Evolutionary conservation across 176 grass and related monocot genomes (phyloP), one percentile per base, ranked within the genome.

Genomic region (Olyra latifolia): DNA sequence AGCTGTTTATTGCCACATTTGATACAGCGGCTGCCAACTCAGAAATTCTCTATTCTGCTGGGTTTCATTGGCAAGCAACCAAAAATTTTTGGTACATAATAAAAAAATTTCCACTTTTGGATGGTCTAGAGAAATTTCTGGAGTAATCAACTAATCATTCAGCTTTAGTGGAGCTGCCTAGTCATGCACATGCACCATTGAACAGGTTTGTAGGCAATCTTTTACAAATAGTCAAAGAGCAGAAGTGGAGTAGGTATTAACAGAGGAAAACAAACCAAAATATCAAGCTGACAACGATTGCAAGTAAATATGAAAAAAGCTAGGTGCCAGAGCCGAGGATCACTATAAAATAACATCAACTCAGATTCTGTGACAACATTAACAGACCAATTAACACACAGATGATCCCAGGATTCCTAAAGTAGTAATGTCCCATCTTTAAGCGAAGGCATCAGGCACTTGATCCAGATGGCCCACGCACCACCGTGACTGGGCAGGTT

Each of bases 401-500:
- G 32, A 70, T 9, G 39, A 29, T 28, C 7, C 45, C 38, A 53
- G 60, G 54, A 85, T 69, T 62, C 19, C 15, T 71, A 13, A 54
- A 24, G 39, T 35, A 35, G 11, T 71, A 13, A 54, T 24, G 39
- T 2, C 23, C 63, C 48, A 84, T 60, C 35, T 53, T 71, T 62
- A 71, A 78, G 64, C 69, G 56, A 32, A 43, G 61, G 20, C 24
- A 72, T 76, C 78, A 88, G 19, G 15, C 82, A 58, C 38, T 85
- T 53, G 70, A 84, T 23, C 39, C 70, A 45, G 28, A 61, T 47
- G 78, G 66, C 74, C 74, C 69, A 9, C 74, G 88, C 47, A 97
- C 94, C 53, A 97, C 87, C n/a, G 91, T 91, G 46, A 97, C 94
- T 0, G 91, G 94, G 82, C 94, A 97, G 41, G 87, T 80, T 64